These are phyloP conservation scores for Heteromeles arbutifolia DNA, from an alignment of 306 rosid genomes.

Conservation along the genomic window DNA sequence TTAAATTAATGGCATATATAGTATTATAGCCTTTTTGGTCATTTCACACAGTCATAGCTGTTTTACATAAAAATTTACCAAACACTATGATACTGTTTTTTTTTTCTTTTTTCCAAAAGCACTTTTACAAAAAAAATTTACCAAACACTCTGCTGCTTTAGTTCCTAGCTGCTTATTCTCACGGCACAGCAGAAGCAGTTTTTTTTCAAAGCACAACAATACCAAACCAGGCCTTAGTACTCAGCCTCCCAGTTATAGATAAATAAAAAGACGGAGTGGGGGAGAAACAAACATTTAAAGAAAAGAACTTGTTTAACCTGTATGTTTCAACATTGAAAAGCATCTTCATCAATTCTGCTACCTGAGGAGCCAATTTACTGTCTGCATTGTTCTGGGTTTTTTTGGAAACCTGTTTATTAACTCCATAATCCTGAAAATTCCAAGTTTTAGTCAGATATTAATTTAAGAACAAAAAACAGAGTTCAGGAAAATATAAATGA, in stretches of 20 bases:
- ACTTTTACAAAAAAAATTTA: too few species aligned
- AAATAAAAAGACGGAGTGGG: not conserved
- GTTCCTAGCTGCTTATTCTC: too few species aligned
- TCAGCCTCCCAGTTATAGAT: conserved; percentile 29
- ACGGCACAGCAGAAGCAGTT: too few species aligned
- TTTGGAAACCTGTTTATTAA: conserved; percentile 57
- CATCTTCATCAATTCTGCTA: conserved; percentile 84
- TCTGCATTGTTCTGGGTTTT: conserved; percentile 30
- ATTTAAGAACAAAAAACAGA: not conserved
- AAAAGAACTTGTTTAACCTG: conserved; percentile 44
- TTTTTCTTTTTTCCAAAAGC: too few species aligned
- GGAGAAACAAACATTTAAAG: not conserved
- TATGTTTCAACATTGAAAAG: conserved; percentile 92
- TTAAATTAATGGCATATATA: too few species aligned
- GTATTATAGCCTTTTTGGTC: too few species aligned
- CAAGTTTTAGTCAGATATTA: conserved; percentile 9
- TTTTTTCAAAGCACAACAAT: too few species aligned
- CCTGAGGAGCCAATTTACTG: conserved; percentile 63
- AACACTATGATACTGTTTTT: too few species aligned
- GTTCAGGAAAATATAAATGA: conserved; percentile 7
- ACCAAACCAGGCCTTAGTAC: too few species aligned
- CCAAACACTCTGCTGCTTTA: too few species aligned
- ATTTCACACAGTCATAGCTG: too few species aligned
- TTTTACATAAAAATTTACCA: too few species aligned
- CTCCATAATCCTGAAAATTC: conserved; percentile 81